A percentile compares a stretch with the other conserved stretches of the same genome.
These are phyloP conservation scores for Endogone sp. DNA, from an alignment of 192 early-diverging fungal species.

Conservation along the genomic window DNA sequence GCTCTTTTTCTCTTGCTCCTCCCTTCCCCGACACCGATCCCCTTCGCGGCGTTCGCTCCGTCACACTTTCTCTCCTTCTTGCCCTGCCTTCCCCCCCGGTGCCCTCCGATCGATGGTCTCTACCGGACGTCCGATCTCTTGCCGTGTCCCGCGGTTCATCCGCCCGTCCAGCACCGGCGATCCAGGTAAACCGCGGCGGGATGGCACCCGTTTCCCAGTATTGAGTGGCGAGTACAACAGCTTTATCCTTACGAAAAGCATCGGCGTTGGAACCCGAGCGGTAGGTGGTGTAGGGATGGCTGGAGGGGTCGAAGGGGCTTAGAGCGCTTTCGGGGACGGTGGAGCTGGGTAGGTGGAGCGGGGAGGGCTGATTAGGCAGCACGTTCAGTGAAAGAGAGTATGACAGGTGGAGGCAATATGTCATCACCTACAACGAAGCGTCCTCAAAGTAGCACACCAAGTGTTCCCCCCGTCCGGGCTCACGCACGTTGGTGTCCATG, in stretches of 20 bases:
- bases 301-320: conserved; percentile 9
- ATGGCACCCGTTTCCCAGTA: conserved; percentile 41
- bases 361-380: background rate
- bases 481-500: conserved; percentile 35
- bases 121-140: too few species aligned
- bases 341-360: background rate
- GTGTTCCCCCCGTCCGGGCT: conserved; percentile 46
- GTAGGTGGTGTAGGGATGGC: conserved; percentile 33
- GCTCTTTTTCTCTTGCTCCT: background rate
- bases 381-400: background rate
- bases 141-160: background rate
- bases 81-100: background rate
- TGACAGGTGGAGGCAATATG: background rate
- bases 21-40: background rate
- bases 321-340: conserved; percentile 14
- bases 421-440: conserved; percentile 38
- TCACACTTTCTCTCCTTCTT: background rate
- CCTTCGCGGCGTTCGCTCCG: background rate
- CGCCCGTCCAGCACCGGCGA: conserved; percentile 7
- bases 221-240: conserved; percentile 41
- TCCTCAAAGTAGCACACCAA: conserved; percentile 65
- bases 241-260: conserved; percentile 41
- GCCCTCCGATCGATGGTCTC: background rate
- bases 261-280: conserved; percentile 34
- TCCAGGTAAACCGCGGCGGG: conserved; percentile 43